phyloP scores from a whole-genome alignment of 345 rosid genomes.

The Corymbia maculata region DNA sequence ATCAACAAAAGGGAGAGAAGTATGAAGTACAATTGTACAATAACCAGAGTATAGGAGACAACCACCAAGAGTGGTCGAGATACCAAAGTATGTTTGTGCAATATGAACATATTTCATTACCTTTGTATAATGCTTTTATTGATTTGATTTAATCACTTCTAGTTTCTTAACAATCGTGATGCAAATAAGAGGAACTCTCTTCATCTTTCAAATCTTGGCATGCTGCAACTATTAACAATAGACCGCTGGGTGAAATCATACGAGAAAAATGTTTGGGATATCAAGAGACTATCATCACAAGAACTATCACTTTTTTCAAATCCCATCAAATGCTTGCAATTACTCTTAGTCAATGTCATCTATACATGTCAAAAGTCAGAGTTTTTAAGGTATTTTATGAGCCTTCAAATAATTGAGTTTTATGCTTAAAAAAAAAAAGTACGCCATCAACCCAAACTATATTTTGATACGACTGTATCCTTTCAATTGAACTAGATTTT shows the following conservation, averaged over 20 bases:
- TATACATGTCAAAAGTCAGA: accelerated
- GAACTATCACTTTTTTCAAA: background rate
- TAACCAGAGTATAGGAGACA: too few relatives aligned
- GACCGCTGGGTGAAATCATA: background rate
- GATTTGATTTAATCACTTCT: background rate
- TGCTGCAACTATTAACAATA: too few relatives aligned
- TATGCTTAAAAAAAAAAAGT: too few relatives aligned
- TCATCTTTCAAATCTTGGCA: too few relatives aligned
- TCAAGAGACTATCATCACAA: accelerated
- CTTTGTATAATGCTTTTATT: background rate
- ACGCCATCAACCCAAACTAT: too few relatives aligned
- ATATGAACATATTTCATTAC: too few relatives aligned
- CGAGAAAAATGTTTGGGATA: accelerated
- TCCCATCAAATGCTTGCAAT: accelerated
- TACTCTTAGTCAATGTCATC: background rate
- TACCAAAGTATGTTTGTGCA: background rate
- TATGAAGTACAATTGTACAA: background rate
- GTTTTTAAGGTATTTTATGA: accelerated
- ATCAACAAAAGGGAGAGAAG: background rate
- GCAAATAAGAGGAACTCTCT: background rate
- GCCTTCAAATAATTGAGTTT: too few relatives aligned
- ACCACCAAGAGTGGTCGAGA: accelerated
- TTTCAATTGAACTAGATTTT: too few relatives aligned
- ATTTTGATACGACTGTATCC: too few relatives aligned
- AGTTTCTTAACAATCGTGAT: background rate